These are phyloP conservation scores for Cyclotella atomus DNA, from an alignment of 108 stramenopile genomes.

Conservation along the genomic window DNA sequence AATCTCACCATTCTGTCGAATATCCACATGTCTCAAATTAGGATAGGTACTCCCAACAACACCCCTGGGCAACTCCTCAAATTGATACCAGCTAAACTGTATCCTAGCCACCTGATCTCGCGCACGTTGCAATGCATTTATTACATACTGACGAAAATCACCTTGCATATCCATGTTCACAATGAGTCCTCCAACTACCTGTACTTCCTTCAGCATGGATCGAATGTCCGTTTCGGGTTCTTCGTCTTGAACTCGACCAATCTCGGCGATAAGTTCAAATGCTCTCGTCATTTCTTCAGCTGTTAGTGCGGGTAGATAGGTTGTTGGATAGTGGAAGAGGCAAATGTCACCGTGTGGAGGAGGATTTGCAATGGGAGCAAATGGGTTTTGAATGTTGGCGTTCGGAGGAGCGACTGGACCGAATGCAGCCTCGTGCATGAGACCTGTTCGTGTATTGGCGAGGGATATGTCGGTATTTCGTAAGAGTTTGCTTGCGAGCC, in stretches of 20 bases:
- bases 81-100: slow-evolving; percentile 44
- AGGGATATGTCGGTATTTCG: slow-evolving; percentile 21
- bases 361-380: neutral
- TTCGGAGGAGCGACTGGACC: too few species aligned
- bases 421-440: neutral
- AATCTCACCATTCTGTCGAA: slow-evolving; percentile 46
- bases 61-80: slow-evolving; percentile 23
- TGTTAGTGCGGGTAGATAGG: slow-evolving; percentile 4
- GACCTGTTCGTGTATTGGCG: neutral
- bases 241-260: neutral
- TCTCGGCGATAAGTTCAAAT: neutral
- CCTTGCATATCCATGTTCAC: neutral
- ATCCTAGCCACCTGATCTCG: slow-evolving; percentile 30
- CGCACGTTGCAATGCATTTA: slow-evolving; percentile 10
- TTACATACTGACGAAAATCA: neutral
- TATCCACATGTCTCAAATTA: slow-evolving; percentile 43
- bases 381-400: neutral
- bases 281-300: slow-evolving; percentile 8
- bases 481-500: slow-evolving; percentile 13
- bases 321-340: slow-evolving; percentile 33
- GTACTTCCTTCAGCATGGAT: neutral
- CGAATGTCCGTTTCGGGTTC: too few species aligned
- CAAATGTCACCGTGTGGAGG: slow-evolving; percentile 29
- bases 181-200: neutral
- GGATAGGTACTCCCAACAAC: slow-evolving; percentile 20